Evolutionary conservation across 257 asterid genomes (phyloP).

Genomic region (Orobanche coerulescens): DNA sequence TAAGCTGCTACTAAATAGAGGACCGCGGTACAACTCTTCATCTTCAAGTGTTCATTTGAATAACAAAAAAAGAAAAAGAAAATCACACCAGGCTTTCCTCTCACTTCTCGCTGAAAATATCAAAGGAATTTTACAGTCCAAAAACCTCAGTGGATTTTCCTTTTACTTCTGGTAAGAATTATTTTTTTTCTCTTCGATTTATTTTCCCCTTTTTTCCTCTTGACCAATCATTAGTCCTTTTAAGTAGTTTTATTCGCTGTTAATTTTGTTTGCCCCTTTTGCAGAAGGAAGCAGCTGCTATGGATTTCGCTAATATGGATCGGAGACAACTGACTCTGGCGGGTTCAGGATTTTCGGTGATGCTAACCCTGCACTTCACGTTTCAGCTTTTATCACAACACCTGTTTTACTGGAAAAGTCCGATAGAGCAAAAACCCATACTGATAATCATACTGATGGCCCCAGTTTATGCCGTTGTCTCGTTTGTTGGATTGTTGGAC

Average conservation of each 20-base stretch:
- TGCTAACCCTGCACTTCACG: constrained; percentile 69
- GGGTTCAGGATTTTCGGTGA: constrained; percentile 53
- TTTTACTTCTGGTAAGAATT: not conserved
- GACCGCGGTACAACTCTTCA: no score
- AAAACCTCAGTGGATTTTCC: not conserved
- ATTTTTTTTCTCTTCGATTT: not conserved
- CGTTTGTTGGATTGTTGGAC: constrained; percentile 72
- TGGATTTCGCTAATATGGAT: constrained; percentile 65
- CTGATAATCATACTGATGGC: constrained; percentile 60
- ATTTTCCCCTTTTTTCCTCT: not conserved
- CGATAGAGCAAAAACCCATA: constrained; percentile 78
- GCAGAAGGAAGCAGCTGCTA: constrained; percentile 24
- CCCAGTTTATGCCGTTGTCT: constrained; percentile 61
- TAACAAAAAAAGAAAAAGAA: not conserved
- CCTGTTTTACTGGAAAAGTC: constrained; percentile 79
- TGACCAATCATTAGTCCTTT: not conserved
- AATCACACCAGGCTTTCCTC: not conserved
- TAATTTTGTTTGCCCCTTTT: not conserved
- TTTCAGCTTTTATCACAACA: constrained; percentile 73
- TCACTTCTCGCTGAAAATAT: not conserved
- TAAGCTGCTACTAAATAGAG: no score
- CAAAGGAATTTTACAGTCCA: constrained; percentile 1
- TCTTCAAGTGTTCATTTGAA: no score
- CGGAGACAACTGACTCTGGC: constrained; percentile 51
- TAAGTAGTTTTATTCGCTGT: not conserved